Percentiles rank a stretch among this genome's conserved stretches.
Conservation (phyloP, 2,329 filamentous ascomycete species). For the Coleophoma eucalyptorum region DNA sequence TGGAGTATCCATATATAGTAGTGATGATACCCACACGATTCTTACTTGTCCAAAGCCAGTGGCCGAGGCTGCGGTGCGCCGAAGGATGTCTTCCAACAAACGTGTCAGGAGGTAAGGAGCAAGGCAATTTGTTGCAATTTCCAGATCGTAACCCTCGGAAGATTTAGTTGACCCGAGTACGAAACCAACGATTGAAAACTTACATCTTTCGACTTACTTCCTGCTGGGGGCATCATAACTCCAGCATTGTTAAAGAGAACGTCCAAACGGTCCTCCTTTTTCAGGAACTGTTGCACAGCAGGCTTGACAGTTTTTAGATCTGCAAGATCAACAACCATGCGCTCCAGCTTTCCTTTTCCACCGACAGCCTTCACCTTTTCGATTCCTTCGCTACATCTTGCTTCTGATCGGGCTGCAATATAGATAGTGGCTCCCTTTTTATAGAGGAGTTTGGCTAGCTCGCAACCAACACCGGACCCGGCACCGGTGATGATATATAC, state of each 20-base stretch:
- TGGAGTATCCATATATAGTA: slow-evolving; percentile 7
- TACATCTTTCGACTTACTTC: slow-evolving; percentile 30
- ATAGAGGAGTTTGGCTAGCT: slow-evolving; percentile 47
- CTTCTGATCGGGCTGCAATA: slow-evolving; percentile 39
- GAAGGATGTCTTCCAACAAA: slow-evolving; percentile 8
- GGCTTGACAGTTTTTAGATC: slow-evolving; percentile 24
- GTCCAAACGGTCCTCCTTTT: slow-evolving; percentile 29
- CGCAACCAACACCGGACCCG: slow-evolving; percentile 36
- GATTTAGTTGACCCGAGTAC: neutral
- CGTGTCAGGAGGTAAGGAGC: slow-evolving; percentile 11
- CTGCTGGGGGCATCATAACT: slow-evolving; percentile 37
- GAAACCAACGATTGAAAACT: neutral
- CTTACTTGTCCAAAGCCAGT: slow-evolving; percentile 20
- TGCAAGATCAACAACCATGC: slow-evolving; percentile 19
- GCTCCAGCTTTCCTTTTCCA: slow-evolving; percentile 11
- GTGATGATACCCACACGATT: slow-evolving; percentile 22
- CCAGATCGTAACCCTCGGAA: slow-evolving; percentile 19
- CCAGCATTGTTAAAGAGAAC: slow-evolving; percentile 43
- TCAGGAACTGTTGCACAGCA: slow-evolving; percentile 24
- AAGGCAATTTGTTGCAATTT: slow-evolving; percentile 13
- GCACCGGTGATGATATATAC: slow-evolving; percentile 39
- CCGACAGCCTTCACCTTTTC: slow-evolving; percentile 27
- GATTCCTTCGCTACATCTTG: slow-evolving; percentile 38
- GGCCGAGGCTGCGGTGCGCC: slow-evolving; percentile 10
- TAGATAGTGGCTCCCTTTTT: slow-evolving; percentile 45